These are phyloP conservation scores for Colletotrichum lini DNA, from an alignment of 2,329 filamentous ascomycete species.

Conservation along the genomic window DNA sequence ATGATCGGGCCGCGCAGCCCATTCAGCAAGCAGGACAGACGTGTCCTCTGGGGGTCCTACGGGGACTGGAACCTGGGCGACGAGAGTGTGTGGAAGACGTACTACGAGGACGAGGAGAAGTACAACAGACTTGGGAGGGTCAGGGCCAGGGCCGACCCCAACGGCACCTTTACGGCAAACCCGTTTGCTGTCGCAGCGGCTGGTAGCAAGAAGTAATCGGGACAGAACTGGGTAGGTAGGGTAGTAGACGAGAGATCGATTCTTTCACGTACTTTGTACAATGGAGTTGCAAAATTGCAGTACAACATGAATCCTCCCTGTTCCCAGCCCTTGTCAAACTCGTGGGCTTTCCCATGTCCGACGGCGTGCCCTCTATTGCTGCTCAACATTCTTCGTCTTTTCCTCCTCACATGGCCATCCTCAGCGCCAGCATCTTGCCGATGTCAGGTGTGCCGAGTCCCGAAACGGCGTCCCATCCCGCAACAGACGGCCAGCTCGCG, in stretches of 20 bases:
- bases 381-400: too few relatives aligned
- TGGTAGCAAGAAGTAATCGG: neutral
- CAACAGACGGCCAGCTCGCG: constrained; percentile 49
- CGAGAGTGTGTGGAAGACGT: constrained; percentile 51
- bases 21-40: constrained; percentile 55
- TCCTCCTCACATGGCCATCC: constrained; percentile 22
- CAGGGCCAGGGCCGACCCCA: constrained; percentile 51
- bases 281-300: neutral
- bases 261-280: neutral
- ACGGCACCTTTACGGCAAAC: constrained; percentile 56
- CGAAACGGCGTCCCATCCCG: constrained; percentile 55
- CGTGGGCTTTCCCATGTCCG: neutral
- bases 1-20: constrained; percentile 46
- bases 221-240: neutral
- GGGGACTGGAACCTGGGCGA: constrained; percentile 53
- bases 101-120: constrained; percentile 54
- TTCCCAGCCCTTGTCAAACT: too few relatives aligned
- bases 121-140: constrained; percentile 51
- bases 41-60: constrained; percentile 57
- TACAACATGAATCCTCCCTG: neutral
- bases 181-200: constrained; percentile 45
- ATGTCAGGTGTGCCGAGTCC: constrained; percentile 64
- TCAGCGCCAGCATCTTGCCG: constrained; percentile 47
- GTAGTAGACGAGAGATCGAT: neutral
- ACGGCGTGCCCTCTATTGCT: neutral